These are phyloP conservation scores for Trametes cubensis DNA, from an alignment of 768 basidiomycete species.

Conservation along the genomic window DNA sequence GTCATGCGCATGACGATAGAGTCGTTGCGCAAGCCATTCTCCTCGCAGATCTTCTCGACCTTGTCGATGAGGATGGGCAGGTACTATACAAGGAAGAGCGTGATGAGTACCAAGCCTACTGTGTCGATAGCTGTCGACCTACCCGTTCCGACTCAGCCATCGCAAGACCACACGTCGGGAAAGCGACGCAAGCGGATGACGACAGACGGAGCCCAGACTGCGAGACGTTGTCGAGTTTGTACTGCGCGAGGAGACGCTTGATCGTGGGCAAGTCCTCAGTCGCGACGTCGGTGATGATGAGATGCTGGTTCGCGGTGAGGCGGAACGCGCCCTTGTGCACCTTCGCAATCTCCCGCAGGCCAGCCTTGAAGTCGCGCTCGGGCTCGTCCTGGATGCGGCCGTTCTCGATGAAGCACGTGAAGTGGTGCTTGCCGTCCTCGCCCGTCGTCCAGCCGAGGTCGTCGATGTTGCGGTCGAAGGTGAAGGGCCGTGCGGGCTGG, in stretches of 20 bases:
- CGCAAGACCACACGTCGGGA: conserved; percentile 91
- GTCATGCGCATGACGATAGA: conserved; percentile 99
- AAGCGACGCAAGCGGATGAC: conserved; percentile 94
- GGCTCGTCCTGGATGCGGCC: conserved; percentile 96
- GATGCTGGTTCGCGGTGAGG: conserved; percentile 93
- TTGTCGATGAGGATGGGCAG: conserved; percentile 91
- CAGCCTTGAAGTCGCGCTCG: conserved; percentile 88
- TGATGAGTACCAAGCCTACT: too few relatives aligned
- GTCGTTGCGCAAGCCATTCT: conserved; percentile 90
- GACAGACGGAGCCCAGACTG: conserved; percentile 81
- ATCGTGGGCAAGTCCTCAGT: conserved; percentile 74
- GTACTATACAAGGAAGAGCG: conserved; percentile 53
- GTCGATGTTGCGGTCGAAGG: conserved; percentile 89
- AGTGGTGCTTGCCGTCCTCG: conserved; percentile 86
- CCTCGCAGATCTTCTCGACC: conserved; percentile 93
- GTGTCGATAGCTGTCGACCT: conserved; percentile 29
- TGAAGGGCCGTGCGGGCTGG: conserved; percentile 70
- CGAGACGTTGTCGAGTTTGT: conserved; percentile 86
- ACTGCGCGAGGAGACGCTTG: conserved; percentile 77
- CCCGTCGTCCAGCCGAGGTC: conserved; percentile 93
- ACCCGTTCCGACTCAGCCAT: conserved; percentile 81
- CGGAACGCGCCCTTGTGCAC: conserved; percentile 94
- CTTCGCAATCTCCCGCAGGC: conserved; percentile 89
- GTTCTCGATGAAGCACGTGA: conserved; percentile 95
- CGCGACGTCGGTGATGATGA: conserved; percentile 83